Conservation (phyloP, 768 basidiomycete species). For the Crepidotus variabilis region DNA sequence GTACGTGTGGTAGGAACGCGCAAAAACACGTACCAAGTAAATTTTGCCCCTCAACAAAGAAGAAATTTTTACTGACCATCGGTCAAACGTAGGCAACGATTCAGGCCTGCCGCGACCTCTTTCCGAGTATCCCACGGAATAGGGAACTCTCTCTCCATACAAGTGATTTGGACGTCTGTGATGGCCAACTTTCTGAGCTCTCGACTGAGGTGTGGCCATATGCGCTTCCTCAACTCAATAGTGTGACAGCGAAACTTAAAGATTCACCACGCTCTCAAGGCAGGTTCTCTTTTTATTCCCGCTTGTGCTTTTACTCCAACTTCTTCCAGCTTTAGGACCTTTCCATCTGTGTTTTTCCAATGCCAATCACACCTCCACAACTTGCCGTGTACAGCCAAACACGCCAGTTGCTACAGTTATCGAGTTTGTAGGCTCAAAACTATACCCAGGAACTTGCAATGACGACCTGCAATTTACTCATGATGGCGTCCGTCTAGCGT, state of each 20-base stretch:
- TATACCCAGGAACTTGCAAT: too few species aligned
- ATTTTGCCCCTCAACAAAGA: too few species aligned
- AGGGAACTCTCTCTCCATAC: constrained; percentile 4
- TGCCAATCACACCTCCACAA: too few species aligned
- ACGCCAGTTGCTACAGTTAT: too few species aligned
- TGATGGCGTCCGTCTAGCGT: too few species aligned
- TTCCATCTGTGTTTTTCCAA: too few species aligned
- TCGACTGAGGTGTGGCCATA: constrained; percentile 2
- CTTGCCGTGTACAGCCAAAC: too few species aligned
- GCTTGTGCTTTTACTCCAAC: background rate
- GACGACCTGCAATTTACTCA: too few species aligned
- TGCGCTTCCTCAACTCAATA: constrained; percentile 1
- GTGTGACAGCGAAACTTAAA: background rate
- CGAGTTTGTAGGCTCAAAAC: too few species aligned
- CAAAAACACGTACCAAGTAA: background rate
- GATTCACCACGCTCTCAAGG: background rate
- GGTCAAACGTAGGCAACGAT: background rate
- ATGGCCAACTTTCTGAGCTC: constrained; percentile 5
- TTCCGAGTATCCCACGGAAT: background rate
- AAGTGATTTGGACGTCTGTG: constrained; percentile 5
- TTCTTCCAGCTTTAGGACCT: too few species aligned
- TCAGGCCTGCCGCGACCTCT: background rate
- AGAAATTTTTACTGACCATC: too few species aligned
- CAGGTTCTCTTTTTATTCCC: background rate
- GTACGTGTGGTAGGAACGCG: constrained; percentile 5